phyloP scores from a whole-genome alignment of 345 rosid species.

The Salix caprea region DNA sequence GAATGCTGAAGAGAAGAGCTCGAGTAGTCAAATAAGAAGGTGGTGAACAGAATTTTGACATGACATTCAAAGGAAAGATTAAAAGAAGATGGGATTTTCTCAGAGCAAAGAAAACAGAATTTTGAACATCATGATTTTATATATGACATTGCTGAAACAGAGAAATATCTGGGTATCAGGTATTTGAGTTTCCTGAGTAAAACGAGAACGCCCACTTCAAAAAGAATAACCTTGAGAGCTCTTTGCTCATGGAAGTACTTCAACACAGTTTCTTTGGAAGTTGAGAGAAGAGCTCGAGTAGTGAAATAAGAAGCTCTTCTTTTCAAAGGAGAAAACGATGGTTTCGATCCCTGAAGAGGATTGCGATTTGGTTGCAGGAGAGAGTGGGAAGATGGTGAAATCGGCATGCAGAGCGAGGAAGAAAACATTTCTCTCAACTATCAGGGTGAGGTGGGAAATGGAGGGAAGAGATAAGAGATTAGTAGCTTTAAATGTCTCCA shows the following conservation, averaged over 20 bases:
- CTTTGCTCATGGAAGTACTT: conserved; percentile 40
- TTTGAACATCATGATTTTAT: background rate
- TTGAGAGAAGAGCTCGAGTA: conserved; percentile 36
- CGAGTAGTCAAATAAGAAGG: too few relatives aligned
- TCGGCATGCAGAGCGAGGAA: conserved; percentile 31
- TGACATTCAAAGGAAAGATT: too few relatives aligned
- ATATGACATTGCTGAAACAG: background rate
- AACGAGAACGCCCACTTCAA: too few relatives aligned
- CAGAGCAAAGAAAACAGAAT: too few relatives aligned
- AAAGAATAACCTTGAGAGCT: conserved; percentile 39
- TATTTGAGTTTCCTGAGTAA: too few relatives aligned
- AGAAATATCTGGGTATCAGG: too few relatives aligned
- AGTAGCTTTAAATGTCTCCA: too few relatives aligned
- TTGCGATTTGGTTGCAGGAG: conserved; percentile 30
- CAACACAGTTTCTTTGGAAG: conserved; percentile 35
- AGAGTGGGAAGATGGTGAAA: conserved; percentile 29
- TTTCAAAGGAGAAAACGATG: conserved; percentile 9
- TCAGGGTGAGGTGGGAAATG: background rate
- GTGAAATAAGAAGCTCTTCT: conserved; percentile 13
- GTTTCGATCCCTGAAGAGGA: conserved; percentile 31
- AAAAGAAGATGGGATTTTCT: too few relatives aligned
- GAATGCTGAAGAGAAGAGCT: too few relatives aligned
- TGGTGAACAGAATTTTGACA: too few relatives aligned
- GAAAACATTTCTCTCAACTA: conserved; percentile 27
- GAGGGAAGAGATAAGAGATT: conserved; percentile 27